phyloP scores from a whole-genome alignment of 2,329 filamentous ascomycete genomes.

The Alternaria dauci region DNA sequence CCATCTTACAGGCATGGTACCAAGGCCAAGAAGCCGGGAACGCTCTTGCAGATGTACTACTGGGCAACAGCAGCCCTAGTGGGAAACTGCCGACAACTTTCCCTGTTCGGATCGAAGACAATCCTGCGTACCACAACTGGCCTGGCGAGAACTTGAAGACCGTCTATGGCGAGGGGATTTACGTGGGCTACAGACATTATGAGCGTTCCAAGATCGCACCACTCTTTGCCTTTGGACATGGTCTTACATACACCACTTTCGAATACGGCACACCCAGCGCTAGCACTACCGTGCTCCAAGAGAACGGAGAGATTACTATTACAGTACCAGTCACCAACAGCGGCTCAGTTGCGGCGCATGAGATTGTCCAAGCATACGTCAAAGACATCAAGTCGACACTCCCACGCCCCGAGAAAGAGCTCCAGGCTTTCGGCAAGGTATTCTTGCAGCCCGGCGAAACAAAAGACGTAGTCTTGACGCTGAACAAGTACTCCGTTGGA shows the following conservation, averaged over 20 bases:
- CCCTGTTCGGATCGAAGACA: conserved; percentile 66
- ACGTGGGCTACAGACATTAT: conserved; percentile 77
- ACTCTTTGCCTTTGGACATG: conserved; percentile 79
- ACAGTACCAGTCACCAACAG: conserved; percentile 64
- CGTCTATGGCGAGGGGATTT: conserved; percentile 75
- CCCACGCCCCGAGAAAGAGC: conserved; percentile 73
- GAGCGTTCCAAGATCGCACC: conserved; percentile 68
- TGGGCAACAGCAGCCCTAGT: conserved; percentile 76
- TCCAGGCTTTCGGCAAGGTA: conserved; percentile 69
- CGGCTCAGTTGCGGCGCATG: conserved; percentile 65
- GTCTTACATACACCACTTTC: conserved; percentile 79
- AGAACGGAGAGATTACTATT: conserved; percentile 58
- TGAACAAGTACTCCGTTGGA: conserved; percentile 59
- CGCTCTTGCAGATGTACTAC: conserved; percentile 78
- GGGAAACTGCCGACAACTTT: conserved; percentile 79
- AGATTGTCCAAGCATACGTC: conserved; percentile 74
- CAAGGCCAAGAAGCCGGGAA: conserved; percentile 88
- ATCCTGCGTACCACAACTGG: conserved; percentile 77
- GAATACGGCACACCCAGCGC: conserved; percentile 67
- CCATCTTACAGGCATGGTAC: conserved; percentile 81
- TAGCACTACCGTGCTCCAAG: conserved; percentile 57
- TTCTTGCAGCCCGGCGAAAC: conserved; percentile 50
- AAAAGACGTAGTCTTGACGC: conserved; percentile 40
- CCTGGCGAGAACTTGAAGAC: conserved; percentile 74
- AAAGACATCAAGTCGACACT: conserved; percentile 69